Evolutionary conservation across 148 eudicot species (phyloP).

Genomic region (Rhododendron williamsianum): DNA sequence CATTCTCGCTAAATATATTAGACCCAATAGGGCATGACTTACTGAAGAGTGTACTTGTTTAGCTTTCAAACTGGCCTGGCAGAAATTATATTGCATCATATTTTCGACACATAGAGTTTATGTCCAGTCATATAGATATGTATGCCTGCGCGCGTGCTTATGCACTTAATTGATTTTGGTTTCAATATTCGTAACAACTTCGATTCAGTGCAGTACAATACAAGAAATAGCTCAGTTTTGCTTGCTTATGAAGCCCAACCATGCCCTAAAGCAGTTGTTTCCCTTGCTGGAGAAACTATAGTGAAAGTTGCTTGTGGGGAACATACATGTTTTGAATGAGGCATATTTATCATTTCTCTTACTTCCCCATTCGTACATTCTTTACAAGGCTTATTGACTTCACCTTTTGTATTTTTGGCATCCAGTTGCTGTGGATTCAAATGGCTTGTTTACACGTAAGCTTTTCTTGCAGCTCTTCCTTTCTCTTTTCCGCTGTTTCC

Average conservation of each 20-base stretch:
- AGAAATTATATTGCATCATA: not conserved
- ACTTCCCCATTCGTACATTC: not conserved
- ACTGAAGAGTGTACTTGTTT: not conserved
- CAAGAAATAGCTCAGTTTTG: slow-evolving; percentile 86
- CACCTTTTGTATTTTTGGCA: slow-evolving; percentile 27
- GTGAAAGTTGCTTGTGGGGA: slow-evolving; percentile 98
- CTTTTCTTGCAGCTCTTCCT: not conserved
- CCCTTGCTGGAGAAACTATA: slow-evolving; percentile 70
- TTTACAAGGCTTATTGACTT: not conserved
- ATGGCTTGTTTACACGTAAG: slow-evolving; percentile 98
- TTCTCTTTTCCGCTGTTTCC: not conserved
- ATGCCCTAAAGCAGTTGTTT: slow-evolving; percentile 75
- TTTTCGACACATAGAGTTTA: slow-evolving; percentile 2
- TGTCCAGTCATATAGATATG: not conserved
- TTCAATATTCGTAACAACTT: slow-evolving; percentile 11
- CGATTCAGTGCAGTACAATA: slow-evolving; percentile 54
- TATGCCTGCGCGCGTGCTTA: not conserved
- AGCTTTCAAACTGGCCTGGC: not conserved
- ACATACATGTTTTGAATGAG: slow-evolving; percentile 60
- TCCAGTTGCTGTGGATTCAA: slow-evolving; percentile 90
- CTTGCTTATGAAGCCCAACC: slow-evolving; percentile 97
- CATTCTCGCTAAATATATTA: not conserved
- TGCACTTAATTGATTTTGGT: not conserved
- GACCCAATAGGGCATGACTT: not conserved
- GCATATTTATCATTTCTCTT: not conserved